phyloP scores from a whole-genome alignment of 306 rosid species.

The Quercus alba region DNA sequence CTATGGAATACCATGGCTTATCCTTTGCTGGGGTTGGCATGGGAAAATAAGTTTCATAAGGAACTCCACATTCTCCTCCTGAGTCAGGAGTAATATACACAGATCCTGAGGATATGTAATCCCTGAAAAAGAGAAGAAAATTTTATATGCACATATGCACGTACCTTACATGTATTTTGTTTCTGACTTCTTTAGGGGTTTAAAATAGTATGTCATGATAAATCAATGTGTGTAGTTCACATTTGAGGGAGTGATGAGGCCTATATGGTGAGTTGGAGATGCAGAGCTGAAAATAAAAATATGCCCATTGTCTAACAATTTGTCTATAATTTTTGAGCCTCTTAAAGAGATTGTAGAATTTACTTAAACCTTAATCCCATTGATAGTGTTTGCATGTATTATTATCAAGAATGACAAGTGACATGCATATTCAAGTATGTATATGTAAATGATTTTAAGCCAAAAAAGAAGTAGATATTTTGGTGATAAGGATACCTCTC shows the following conservation, averaged over 20 bases:
- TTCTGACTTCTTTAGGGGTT: no score
- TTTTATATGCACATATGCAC: no score
- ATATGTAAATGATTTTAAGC: no score
- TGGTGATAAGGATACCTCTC: constrained; percentile 55
- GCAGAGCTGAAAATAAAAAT: no score
- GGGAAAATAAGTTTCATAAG: constrained; percentile 79
- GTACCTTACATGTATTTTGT: background rate
- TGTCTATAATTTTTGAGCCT: no score
- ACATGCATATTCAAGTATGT: background rate
- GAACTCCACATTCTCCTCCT: constrained; percentile 94
- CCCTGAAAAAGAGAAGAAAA: constrained; percentile 34
- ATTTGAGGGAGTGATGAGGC: no score
- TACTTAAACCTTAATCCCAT: background rate
- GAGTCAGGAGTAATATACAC: constrained; percentile 64
- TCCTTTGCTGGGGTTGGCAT: constrained; percentile 79
- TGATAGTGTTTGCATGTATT: background rate
- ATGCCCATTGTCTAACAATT: no score
- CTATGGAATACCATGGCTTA: constrained; percentile 91
- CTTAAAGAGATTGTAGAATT: no score
- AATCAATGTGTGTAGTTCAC: no score
- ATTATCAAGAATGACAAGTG: background rate
- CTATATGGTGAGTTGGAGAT: no score
- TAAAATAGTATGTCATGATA: no score
- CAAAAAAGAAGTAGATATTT: no score
- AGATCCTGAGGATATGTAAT: constrained; percentile 57